Evolutionary conservation across 2,329 filamentous ascomycete species (phyloP), one percentile per base, ranked within the genome.

Genomic region (Penicillium janthinellum): DNA sequence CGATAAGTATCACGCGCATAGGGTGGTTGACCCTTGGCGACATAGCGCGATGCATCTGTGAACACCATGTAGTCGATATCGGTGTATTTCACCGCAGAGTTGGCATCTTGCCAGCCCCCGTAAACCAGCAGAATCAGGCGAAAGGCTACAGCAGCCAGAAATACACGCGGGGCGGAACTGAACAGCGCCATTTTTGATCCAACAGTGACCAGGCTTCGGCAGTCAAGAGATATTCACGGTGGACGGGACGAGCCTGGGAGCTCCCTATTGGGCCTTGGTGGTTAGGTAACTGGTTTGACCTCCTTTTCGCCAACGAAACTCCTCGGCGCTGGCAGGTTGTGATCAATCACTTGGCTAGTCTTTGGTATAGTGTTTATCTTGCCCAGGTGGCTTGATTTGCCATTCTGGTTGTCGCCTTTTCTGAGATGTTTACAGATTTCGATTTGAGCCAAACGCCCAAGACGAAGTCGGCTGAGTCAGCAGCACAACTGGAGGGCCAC

Each of bases 61-160:
- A 99, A 99, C 75, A 99, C 95, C 65, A 92, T 88, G 78, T 99
- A 99, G 82, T 99, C 95, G 70, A 99, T 97, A 78, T 99, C 95
- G 54, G 95, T 99, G 81, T 98, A 99, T 79, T 98, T 98, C 72
- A 99, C 80, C 14, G 94, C 88, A 7, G 92, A 96, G 78, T 93
- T 84, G 61, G 91, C 89, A 78, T 99, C 95, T 80, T 99, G 95
- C 82, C 91, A 93, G 61, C 92, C 85, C 59, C 95, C 94, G 75
- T 98, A 98, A 70, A 96, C 74, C 52, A 98, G 85, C 64, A 99
- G 87, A 35, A 81, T 75, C 5, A 86, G 73, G 61, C 95, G 91
- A 25, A 99, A 84, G 50, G 88, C 69, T 56, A 88, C 68, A 11
- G 78, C 76, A 22, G 68, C 65, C 35, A 71, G 52, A 55, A 79